Conservation (phyloP, 2,329 filamentous ascomycete species). For the Zymoseptoria pseudotritici region DNA sequence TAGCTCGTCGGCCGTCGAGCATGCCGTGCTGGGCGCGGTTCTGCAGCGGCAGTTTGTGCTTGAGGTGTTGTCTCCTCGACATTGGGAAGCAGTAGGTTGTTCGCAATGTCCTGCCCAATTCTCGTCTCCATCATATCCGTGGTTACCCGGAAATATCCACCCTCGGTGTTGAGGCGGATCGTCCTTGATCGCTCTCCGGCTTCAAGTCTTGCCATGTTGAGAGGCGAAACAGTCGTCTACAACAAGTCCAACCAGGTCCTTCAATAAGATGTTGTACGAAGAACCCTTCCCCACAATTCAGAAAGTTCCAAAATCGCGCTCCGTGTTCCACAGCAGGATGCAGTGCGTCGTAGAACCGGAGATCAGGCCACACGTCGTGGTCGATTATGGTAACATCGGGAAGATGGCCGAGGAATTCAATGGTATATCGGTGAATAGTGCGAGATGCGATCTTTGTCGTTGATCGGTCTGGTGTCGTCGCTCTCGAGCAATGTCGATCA, state of each 20-base stretch:
- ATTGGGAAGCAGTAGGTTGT: neutral
- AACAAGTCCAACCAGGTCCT: neutral
- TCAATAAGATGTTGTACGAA: neutral
- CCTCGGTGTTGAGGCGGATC: neutral
- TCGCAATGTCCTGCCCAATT: neutral
- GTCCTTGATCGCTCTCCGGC: neutral
- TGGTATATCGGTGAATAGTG: neutral
- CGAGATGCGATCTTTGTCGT: neutral
- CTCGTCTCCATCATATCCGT: neutral
- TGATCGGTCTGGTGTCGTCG: too few species aligned
- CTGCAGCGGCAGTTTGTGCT: neutral
- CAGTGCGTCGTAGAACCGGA: neutral
- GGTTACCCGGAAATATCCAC: neutral
- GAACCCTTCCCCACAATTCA: neutral
- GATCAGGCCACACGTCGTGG: neutral
- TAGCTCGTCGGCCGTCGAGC: constrained; percentile 26
- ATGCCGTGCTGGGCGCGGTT: constrained; percentile 5
- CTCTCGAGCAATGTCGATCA: neutral
- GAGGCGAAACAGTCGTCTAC: neutral
- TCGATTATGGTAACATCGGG: neutral
- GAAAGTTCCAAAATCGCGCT: neutral
- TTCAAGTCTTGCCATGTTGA: neutral
- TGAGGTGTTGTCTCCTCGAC: neutral
- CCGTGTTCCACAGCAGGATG: neutral
- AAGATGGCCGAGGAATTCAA: neutral